Conservation (phyloP, 2,329 filamentous ascomycete species). For the Colletotrichum falcatum region DNA sequence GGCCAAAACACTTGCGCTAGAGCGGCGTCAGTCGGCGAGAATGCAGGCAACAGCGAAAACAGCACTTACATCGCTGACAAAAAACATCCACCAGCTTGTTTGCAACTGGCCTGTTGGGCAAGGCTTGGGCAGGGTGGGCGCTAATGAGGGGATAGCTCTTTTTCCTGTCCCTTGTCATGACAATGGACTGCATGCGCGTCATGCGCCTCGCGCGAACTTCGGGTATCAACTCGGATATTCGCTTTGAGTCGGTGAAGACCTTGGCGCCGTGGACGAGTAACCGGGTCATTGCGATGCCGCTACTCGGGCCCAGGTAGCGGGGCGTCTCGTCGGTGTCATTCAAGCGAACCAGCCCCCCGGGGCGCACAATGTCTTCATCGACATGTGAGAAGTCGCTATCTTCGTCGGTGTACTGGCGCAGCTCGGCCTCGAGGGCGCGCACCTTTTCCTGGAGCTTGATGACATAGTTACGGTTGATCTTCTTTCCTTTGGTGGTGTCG, state of each 20-base stretch:
- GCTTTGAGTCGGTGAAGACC: conserved; percentile 89
- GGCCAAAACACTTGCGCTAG: conserved; percentile 90
- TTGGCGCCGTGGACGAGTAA: conserved; percentile 97
- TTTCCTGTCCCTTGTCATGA: conserved; percentile 70
- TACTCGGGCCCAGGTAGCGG: conserved; percentile 92
- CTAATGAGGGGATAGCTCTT: conserved; percentile 95
- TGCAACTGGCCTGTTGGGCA: conserved; percentile 80
- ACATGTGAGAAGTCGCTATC: conserved; percentile 77
- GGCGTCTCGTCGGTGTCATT: conserved; percentile 87
- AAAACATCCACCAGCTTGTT: conserved; percentile 87
- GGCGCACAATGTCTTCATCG: conserved; percentile 87
- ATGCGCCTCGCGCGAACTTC: conserved; percentile 72
- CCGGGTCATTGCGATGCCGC: conserved; percentile 93
- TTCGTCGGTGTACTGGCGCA: conserved; percentile 82
- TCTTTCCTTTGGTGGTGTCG: conserved; percentile 86
- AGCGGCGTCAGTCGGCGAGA: conserved; percentile 38
- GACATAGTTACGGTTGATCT: conserved; percentile 92
- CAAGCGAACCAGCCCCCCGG: conserved; percentile 86
- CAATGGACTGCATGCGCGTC: conserved; percentile 69
- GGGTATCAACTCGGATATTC: conserved; percentile 91
- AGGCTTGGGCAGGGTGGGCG: conserved; percentile 78
- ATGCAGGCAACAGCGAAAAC: conserved; percentile 24
- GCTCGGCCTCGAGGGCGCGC: conserved; percentile 82
- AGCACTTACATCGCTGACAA: conserved; percentile 78
- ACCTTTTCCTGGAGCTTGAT: conserved; percentile 91